These are phyloP conservation scores for Cutaneotrichosporon spelunceum DNA, from an alignment of 1,284 basidiomycete genomes.

Conservation along the genomic window DNA sequence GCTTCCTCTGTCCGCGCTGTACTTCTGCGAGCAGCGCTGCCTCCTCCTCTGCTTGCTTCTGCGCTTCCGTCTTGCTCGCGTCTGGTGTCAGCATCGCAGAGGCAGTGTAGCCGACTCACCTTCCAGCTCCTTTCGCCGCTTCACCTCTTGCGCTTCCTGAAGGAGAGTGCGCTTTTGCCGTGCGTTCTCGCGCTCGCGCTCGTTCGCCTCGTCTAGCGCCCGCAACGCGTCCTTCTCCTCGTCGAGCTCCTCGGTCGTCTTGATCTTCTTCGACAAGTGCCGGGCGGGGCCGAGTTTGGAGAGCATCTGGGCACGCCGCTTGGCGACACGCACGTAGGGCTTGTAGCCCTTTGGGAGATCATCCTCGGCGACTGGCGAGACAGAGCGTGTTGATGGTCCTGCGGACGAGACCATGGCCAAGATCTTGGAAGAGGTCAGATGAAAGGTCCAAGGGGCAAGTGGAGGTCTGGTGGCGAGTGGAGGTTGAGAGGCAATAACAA, in stretches of 20 bases:
- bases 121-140: slow-evolving; percentile 71
- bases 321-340: slow-evolving; percentile 23
- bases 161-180: slow-evolving; percentile 79
- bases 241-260: slow-evolving; percentile 14
- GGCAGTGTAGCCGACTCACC: slow-evolving; percentile 55
- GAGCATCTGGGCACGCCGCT: slow-evolving; percentile 38
- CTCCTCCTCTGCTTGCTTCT: slow-evolving; percentile 83
- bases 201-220: slow-evolving; percentile 15
- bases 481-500: slow-evolving; percentile 1
- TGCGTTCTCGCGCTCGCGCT: slow-evolving; percentile 57
- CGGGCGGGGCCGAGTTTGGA: slow-evolving; percentile 57
- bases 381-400: slow-evolving; percentile 4
- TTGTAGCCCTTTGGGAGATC: slow-evolving; percentile 32
- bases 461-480: slow-evolving; percentile 2
- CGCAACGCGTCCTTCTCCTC: slow-evolving; percentile 12
- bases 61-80: slow-evolving; percentile 74
- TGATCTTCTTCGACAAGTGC: slow-evolving; percentile 30
- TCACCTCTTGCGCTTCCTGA: slow-evolving; percentile 88
- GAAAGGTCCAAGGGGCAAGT: neutral
- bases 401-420: slow-evolving; percentile 1
- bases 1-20: slow-evolving; percentile 75
- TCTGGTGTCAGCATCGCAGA: slow-evolving; percentile 55
- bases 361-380: slow-evolving; percentile 54
- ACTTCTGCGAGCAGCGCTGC: slow-evolving; percentile 88
- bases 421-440: neutral